Evolutionary conservation across 352 stramenopile species (phyloP).

Genomic region (Phytophthora sansomeana): DNA sequence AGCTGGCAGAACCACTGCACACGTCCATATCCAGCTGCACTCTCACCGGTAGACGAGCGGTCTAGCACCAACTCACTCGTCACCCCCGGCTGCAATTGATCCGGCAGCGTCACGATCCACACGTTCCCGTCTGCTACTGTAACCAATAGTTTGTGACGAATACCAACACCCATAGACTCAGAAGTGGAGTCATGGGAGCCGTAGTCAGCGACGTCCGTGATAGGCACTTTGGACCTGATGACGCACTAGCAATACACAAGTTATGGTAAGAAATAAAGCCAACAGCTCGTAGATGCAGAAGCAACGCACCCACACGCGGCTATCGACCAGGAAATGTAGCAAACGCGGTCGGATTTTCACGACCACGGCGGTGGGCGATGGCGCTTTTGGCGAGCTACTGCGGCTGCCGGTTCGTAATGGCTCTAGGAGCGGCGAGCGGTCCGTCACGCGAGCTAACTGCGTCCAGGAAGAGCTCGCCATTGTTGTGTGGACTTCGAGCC

Average conservation of each 20-base stretch:
- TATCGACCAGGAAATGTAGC: constrained; percentile 59
- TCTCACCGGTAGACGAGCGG: constrained; percentile 2
- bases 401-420: constrained; percentile 1
- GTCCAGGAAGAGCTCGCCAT: background rate
- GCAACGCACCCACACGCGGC: constrained; percentile 45
- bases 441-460: constrained; percentile 53
- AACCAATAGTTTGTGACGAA: constrained; percentile 40
- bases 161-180: background rate
- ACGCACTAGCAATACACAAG: too few species aligned
- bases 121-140: constrained; percentile 48
- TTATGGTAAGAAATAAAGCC: constrained; percentile 6
- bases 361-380: constrained; percentile 5
- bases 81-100: constrained; percentile 5
- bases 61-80: constrained; percentile 30
- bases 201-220: constrained; percentile 42
- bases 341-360: constrained; percentile 57
- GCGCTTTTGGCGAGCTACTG: background rate
- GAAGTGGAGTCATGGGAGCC: too few species aligned
- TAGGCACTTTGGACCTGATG: constrained; percentile 46
- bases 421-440: constrained; percentile 43
- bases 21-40: background rate
- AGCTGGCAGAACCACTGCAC: constrained; percentile 41
- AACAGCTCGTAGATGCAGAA: too few species aligned
- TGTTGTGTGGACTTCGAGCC: too few species aligned
- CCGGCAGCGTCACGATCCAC: constrained; percentile 57